A percentile compares a stretch with the other conserved stretches of the same genome.
Evolutionary conservation across 2,329 filamentous ascomycete species (phyloP).

Genomic region (Sporothrix phasma): DNA sequence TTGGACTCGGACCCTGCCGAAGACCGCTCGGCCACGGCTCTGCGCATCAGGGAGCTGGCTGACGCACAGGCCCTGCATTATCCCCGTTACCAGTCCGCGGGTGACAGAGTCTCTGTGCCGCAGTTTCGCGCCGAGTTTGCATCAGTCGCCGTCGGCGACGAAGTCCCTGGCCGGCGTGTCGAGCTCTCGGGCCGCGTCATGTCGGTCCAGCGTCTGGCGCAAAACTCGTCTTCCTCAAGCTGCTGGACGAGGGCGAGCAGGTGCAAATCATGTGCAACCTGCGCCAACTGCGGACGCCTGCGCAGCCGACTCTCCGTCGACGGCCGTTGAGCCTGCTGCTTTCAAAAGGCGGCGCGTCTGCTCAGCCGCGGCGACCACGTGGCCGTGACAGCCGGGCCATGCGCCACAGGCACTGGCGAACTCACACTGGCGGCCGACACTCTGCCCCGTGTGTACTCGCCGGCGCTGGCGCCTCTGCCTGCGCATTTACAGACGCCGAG

Average conservation of each 20-base stretch:
- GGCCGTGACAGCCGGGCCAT: slow-evolving; percentile 58
- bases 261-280: slow-evolving; percentile 71
- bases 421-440: slow-evolving; percentile 60
- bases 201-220: slow-evolving; percentile 62
- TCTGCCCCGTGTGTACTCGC: slow-evolving; percentile 63
- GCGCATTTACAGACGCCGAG: slow-evolving; percentile 59
- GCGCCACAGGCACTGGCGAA: slow-evolving; percentile 61
- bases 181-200: slow-evolving; percentile 53
- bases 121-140: slow-evolving; percentile 13
- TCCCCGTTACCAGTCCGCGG: slow-evolving; percentile 32
- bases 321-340: slow-evolving; percentile 28
- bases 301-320: slow-evolving; percentile 14
- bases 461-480: slow-evolving; percentile 71
- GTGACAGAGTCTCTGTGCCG: slow-evolving; percentile 9
- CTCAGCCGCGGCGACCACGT: slow-evolving; percentile 76
- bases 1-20: not conserved
- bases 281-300: slow-evolving; percentile 31
- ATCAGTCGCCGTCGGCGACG: not conserved
- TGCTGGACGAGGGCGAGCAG: slow-evolving; percentile 60
- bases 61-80: slow-evolving; percentile 42
- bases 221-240: slow-evolving; percentile 75
- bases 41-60: slow-evolving; percentile 43
- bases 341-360: slow-evolving; percentile 55
- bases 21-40: slow-evolving; percentile 19
- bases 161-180: slow-evolving; percentile 9